Evolutionary conservation across 2,329 filamentous ascomycete genomes (phyloP).

Genomic region (Fusarium tuaranense): DNA sequence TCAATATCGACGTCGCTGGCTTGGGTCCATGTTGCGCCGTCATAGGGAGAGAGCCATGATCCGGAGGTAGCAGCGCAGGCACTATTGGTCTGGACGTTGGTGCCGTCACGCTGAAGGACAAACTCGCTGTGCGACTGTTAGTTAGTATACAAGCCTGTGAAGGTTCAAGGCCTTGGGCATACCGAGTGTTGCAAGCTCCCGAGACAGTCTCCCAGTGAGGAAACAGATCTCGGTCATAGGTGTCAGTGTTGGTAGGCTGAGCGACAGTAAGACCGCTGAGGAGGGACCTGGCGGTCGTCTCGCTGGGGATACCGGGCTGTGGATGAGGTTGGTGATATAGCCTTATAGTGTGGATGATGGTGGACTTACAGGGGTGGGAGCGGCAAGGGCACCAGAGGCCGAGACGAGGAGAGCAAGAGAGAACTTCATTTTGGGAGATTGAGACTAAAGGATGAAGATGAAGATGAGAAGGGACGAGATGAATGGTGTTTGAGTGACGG

Average conservation of each 20-base stretch:
- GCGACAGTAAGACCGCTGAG: constrained; percentile 70
- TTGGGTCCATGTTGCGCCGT: constrained; percentile 76
- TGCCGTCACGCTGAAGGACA: constrained; percentile 70
- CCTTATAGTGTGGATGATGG: background rate
- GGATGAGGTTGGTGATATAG: background rate
- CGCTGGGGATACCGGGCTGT: constrained; percentile 71
- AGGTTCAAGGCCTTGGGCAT: background rate
- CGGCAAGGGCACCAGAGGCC: constrained; percentile 45
- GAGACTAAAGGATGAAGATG: background rate
- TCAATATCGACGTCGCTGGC: constrained; percentile 83
- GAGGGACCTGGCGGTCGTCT: constrained; percentile 65
- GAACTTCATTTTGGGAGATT: constrained; percentile 45
- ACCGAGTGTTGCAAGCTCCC: constrained; percentile 77
- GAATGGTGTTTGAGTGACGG: background rate
- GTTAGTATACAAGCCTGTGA: constrained; percentile 14
- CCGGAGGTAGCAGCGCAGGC: constrained; percentile 75
- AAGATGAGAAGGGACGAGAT: background rate
- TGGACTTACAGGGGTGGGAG: constrained; percentile 44
- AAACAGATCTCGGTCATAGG: constrained; percentile 76
- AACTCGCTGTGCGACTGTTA: constrained; percentile 9
- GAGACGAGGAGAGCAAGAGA: constrained; percentile 43
- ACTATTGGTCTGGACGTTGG: constrained; percentile 66
- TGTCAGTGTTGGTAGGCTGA: constrained; percentile 62
- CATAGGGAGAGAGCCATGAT: constrained; percentile 78
- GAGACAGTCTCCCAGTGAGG: constrained; percentile 76